Evolutionary conservation across 441 rosid species (phyloP).

Genomic region (Daphne laureola): DNA sequence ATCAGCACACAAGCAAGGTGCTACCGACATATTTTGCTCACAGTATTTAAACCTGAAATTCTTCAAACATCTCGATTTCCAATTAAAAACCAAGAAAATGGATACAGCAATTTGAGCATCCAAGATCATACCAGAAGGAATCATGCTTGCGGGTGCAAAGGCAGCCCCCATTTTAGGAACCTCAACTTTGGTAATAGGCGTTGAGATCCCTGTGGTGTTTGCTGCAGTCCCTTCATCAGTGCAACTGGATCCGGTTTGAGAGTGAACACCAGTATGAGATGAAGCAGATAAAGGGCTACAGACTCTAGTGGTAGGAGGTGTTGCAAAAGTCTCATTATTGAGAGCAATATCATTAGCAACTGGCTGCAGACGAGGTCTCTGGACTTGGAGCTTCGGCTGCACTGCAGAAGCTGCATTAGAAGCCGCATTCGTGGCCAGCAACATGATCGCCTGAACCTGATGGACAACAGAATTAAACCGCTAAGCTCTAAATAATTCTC

Average conservation of each 20-base stretch:
- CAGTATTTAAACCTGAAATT: not conserved
- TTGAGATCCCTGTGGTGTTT: slow-evolving; percentile 28
- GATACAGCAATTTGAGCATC: slow-evolving; percentile 2
- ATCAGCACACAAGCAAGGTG: no score
- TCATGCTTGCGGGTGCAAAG: slow-evolving; percentile 29
- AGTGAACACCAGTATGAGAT: slow-evolving; percentile 41
- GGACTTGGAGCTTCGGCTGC: slow-evolving; percentile 28
- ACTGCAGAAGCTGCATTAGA: slow-evolving; percentile 18
- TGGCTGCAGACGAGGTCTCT: slow-evolving; percentile 25
- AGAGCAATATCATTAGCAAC: slow-evolving; percentile 25
- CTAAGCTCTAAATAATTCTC: slow-evolving; percentile 4
- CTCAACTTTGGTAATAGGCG: slow-evolving; percentile 34
- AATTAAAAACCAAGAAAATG: not conserved
- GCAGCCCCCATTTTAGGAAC: slow-evolving; percentile 21
- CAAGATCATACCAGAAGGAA: slow-evolving; percentile 49
- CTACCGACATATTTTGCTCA: no score
- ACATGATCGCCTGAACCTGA: slow-evolving; percentile 81
- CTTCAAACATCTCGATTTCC: not conserved
- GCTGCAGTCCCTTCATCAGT: slow-evolving; percentile 31
- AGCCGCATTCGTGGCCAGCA: slow-evolving; percentile 49
- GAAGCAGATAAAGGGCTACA: slow-evolving; percentile 42
- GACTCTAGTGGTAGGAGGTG: slow-evolving; percentile 26
- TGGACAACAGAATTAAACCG: slow-evolving; percentile 7
- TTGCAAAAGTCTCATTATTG: slow-evolving; percentile 24
- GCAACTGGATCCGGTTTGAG: slow-evolving; percentile 37